Conservation (phyloP, 1,284 basidiomycete species). For the Trichosporon coremiiforme region DNA sequence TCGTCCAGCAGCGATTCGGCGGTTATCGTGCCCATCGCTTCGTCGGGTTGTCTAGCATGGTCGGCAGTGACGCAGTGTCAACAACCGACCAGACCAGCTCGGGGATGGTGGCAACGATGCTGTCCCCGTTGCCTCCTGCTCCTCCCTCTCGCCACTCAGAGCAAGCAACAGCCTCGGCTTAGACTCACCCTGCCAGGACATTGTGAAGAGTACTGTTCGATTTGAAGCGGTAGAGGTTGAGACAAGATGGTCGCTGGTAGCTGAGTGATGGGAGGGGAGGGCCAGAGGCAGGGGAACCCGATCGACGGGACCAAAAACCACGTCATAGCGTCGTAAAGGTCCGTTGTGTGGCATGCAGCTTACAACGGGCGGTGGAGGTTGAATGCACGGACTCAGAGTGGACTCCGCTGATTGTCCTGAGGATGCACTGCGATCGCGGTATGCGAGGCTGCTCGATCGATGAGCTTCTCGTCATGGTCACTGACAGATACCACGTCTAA, state of each 20-base stretch:
- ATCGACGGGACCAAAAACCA: constrained; percentile 18
- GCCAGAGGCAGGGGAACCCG: not conserved
- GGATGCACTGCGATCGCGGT: not conserved
- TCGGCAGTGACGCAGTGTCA: not conserved
- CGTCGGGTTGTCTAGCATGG: not conserved
- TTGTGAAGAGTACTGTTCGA: constrained; percentile 12
- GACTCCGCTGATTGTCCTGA: not conserved
- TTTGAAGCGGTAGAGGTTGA: not conserved
- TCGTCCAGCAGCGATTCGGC: not conserved
- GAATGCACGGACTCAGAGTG: not conserved
- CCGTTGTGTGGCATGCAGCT: constrained; percentile 15
- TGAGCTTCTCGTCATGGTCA: not conserved
- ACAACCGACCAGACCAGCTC: not conserved
- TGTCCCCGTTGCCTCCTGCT: no score
- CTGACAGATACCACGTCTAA: no score
- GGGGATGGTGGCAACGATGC: not conserved
- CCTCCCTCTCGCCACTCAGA: no score
- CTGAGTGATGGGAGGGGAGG: not conserved
- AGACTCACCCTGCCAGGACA: constrained; percentile 36
- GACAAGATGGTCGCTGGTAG: not conserved
- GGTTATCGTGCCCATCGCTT: not conserved
- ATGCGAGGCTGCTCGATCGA: not conserved
- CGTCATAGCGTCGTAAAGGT: constrained; percentile 15
- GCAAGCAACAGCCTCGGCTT: not conserved
- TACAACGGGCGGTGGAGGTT: no score